Percentiles rank a stretch among this genome's conserved stretches.
Evolutionary conservation across 1,139 yeast species (phyloP).

Genomic region (Debaryomycetaceae sp.): DNA sequence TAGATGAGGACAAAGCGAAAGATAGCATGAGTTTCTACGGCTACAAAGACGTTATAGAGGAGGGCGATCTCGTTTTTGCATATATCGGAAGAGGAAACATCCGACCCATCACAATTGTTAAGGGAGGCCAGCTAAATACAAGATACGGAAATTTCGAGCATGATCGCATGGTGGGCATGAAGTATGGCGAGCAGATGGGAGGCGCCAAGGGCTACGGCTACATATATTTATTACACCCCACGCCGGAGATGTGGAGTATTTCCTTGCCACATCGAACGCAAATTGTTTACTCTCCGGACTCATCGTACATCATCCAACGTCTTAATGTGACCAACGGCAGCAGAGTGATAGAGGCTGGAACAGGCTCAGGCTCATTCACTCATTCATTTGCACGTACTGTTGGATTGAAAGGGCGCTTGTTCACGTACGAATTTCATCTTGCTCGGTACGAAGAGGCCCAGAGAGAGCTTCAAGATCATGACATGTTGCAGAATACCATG

Average conservation of each 20-base stretch:
- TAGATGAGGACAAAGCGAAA: not conserved
- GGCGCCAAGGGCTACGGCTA: conserved; percentile 81
- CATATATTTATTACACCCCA: conserved; percentile 82
- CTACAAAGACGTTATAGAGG: conserved; percentile 62
- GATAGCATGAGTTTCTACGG: conserved; percentile 39
- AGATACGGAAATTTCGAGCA: conserved; percentile 89
- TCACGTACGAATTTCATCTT: conserved; percentile 88
- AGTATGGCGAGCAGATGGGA: conserved; percentile 83
- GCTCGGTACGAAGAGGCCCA: conserved; percentile 78
- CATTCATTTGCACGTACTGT: conserved; percentile 88
- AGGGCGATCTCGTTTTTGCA: conserved; percentile 82
- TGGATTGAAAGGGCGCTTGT: conserved; percentile 58
- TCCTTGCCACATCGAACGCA: conserved; percentile 97
- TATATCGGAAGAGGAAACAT: conserved; percentile 79
- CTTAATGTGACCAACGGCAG: conserved; percentile 71
- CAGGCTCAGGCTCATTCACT: conserved; percentile 95
- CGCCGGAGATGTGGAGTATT: conserved; percentile 93
- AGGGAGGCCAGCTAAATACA: conserved; percentile 67
- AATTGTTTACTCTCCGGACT: conserved; percentile 94
- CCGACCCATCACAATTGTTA: conserved; percentile 65
- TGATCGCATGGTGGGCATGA: conserved; percentile 72
- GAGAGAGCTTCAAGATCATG: conserved; percentile 72
- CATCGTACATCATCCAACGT: conserved; percentile 84
- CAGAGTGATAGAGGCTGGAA: conserved; percentile 91
- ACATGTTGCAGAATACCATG: conserved; percentile 46